Percentiles rank a stretch among this genome's conserved stretches.
These are phyloP conservation scores for Trichosporon ovoides DNA, from an alignment of 1,284 basidiomycete genomes.

Conservation along the genomic window DNA sequence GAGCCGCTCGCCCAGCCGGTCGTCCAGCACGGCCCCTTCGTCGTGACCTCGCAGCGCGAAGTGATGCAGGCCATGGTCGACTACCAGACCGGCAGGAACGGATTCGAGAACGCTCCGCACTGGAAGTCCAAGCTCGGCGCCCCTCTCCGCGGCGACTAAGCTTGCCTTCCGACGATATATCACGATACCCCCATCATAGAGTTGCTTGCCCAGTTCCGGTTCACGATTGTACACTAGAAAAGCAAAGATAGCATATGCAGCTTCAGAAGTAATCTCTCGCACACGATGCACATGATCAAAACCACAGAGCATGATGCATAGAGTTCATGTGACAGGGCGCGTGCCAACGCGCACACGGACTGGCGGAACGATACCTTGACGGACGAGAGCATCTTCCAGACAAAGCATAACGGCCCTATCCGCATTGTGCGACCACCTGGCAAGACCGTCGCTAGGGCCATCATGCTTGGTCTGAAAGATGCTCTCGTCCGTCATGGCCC, in stretches of 20 bases:
- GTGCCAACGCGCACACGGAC: too few species aligned
- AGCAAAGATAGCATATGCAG: not conserved
- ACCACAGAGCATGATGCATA: too few species aligned
- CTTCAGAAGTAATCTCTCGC: not conserved
- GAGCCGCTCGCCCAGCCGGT: constrained; percentile 86
- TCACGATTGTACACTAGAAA: not conserved
- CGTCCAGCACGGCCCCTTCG: constrained; percentile 58
- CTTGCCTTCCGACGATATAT: not conserved
- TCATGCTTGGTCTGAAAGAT: too few species aligned
- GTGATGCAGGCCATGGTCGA: constrained; percentile 78
- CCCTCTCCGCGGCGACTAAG: constrained; percentile 8
- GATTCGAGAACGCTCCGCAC: constrained; percentile 81
- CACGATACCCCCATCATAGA: not conserved
- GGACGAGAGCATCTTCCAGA: too few species aligned
- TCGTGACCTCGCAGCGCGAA: constrained; percentile 73
- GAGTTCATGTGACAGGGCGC: too few species aligned
- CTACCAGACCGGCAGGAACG: constrained; percentile 72
- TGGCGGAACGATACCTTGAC: too few species aligned
- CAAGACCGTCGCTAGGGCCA: too few species aligned
- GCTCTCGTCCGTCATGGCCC: too few species aligned
- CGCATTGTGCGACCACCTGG: too few species aligned
- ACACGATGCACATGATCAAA: too few species aligned
- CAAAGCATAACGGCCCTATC: too few species aligned
- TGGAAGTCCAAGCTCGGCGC: constrained; percentile 80
- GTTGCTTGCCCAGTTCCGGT: not conserved